Conservation (phyloP, 768 basidiomycete genomes). For the Naematelia aurantialba region DNA sequence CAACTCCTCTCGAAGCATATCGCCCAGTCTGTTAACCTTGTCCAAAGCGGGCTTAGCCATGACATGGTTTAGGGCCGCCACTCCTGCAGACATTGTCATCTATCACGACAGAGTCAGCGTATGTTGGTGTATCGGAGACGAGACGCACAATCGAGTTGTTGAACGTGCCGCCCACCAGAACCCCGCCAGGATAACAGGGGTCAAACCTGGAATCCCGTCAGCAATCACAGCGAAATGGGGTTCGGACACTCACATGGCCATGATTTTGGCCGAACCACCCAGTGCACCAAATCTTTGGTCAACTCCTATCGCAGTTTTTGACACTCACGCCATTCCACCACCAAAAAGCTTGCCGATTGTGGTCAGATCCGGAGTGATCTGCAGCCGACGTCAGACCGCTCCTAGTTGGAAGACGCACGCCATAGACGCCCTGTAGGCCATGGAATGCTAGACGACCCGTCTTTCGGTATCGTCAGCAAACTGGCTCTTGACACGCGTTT, state of each 20-base stretch:
- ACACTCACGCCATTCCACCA: slow-evolving; percentile 21
- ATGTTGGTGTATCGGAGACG: background rate
- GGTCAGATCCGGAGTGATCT: slow-evolving; percentile 23
- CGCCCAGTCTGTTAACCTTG: slow-evolving; percentile 18
- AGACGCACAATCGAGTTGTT: slow-evolving; percentile 20
- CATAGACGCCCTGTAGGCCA: background rate
- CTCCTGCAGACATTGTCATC: slow-evolving; percentile 26
- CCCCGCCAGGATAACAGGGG: slow-evolving; percentile 12
- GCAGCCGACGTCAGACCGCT: background rate
- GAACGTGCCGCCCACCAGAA: slow-evolving; percentile 26
- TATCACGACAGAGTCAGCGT: background rate
- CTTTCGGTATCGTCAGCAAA: background rate
- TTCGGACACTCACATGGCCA: slow-evolving; percentile 20
- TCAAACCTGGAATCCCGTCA: slow-evolving; percentile 16
- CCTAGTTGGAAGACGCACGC: background rate
- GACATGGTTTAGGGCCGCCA: slow-evolving; percentile 12
- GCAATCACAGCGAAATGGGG: background rate
- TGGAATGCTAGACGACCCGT: slow-evolving; percentile 12
- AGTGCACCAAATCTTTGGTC: slow-evolving; percentile 16
- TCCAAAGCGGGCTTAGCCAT: slow-evolving; percentile 14
- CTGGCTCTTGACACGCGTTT: background rate
- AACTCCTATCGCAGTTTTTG: background rate
- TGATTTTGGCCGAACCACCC: slow-evolving; percentile 20
- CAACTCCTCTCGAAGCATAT: slow-evolving; percentile 10
- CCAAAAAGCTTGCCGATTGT: slow-evolving; percentile 27